These are phyloP conservation scores for Sporothrix luriei DNA, from an alignment of 2,329 filamentous ascomycete species.

Conservation along the genomic window DNA sequence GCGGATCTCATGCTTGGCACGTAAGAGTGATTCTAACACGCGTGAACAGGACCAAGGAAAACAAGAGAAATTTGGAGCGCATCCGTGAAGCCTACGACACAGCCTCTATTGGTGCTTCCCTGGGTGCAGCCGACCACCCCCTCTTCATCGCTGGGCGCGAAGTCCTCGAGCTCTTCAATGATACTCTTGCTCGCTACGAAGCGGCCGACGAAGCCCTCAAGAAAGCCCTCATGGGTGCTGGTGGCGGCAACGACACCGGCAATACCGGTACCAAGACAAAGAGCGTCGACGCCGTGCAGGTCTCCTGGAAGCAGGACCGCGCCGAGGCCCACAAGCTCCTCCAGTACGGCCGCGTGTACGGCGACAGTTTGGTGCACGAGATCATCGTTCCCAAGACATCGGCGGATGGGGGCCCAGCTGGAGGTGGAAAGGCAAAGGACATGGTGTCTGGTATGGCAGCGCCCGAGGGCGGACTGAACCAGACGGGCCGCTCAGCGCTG, in stretches of 20 bases:
- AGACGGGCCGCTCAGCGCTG: slow-evolving; percentile 34
- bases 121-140: slow-evolving; percentile 7
- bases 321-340: slow-evolving; percentile 34
- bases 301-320: slow-evolving; percentile 35
- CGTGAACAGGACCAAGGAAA: slow-evolving; percentile 1
- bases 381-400: slow-evolving; percentile 33
- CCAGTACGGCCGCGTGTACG: slow-evolving; percentile 36
- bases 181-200: slow-evolving; percentile 31
- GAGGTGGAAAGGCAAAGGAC: too few relatives aligned
- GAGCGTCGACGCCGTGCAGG: background rate
- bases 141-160: slow-evolving; percentile 31
- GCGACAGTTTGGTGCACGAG: slow-evolving; percentile 34
- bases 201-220: slow-evolving; percentile 27
- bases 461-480: slow-evolving; percentile 26
- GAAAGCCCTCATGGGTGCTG: background rate
- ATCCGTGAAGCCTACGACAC: slow-evolving; percentile 23
- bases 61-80: background rate
- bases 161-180: slow-evolving; percentile 31
- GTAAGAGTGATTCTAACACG: background rate
- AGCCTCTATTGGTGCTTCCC: background rate
- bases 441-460: background rate
- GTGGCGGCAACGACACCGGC: background rate
- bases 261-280: background rate
- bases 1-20: background rate
- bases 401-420: too few relatives aligned